These are phyloP conservation scores for Boeremia lycopersici DNA, from an alignment of 2,329 filamentous ascomycete species.

Conservation along the genomic window DNA sequence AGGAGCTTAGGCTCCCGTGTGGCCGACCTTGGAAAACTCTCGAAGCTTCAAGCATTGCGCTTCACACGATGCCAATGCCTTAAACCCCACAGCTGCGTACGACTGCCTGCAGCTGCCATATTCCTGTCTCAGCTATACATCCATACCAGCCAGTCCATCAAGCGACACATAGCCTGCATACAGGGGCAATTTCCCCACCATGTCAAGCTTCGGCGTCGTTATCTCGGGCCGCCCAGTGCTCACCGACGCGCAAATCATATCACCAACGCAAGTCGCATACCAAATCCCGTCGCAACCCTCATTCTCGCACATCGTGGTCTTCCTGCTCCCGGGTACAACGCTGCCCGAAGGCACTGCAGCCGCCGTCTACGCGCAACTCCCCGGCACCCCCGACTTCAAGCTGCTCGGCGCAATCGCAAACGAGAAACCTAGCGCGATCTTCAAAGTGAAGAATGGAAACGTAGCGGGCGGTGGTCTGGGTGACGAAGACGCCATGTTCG, in stretches of 20 bases:
- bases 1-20: constrained; percentile 5
- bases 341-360: constrained; percentile 80
- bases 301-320: constrained; percentile 81
- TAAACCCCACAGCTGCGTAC: background rate
- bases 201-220: constrained; percentile 64
- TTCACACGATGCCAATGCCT: background rate
- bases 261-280: constrained; percentile 68
- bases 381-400: constrained; percentile 67
- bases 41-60: constrained; percentile 13
- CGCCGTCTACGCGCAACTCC: constrained; percentile 85
- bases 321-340: constrained; percentile 78
- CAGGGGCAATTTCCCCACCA: constrained; percentile 29
- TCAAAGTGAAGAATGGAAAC: constrained; percentile 67
- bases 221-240: constrained; percentile 66
- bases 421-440: constrained; percentile 90
- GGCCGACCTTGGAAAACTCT: constrained; percentile 9
- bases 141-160: background rate
- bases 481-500: constrained; percentile 56
- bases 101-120: background rate
- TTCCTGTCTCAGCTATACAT: background rate
- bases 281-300: constrained; percentile 66
- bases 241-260: constrained; percentile 61
- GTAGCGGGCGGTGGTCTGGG: constrained; percentile 46
- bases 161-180: too few species aligned
- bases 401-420: constrained; percentile 89